A percentile compares a stretch with the other conserved stretches of the same genome.
These are phyloP conservation scores for Monosporozyma solicola DNA, from an alignment of 805 yeast genomes.

Conservation along the genomic window DNA sequence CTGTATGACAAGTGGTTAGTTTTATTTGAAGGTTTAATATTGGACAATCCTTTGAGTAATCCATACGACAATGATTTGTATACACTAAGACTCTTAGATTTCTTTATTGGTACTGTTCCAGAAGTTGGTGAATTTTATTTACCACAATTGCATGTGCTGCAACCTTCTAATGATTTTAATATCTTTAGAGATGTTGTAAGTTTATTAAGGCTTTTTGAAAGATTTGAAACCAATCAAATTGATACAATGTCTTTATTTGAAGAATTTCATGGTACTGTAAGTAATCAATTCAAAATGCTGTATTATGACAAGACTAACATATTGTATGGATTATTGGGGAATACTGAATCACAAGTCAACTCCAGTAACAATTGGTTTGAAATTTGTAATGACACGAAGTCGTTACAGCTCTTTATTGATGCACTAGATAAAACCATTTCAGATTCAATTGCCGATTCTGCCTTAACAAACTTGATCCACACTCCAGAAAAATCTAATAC, in stretches of 20 bases:
- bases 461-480: conserved; percentile 11
- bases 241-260: conserved; percentile 18
- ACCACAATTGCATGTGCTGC: conserved; percentile 16
- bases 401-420: conserved; percentile 18
- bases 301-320: conserved; percentile 22
- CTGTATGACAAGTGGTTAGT: conserved; percentile 21
- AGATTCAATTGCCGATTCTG: not conserved
- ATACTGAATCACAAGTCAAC: not conserved
- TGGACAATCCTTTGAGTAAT: conserved; percentile 22
- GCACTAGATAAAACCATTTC: conserved; percentile 9
- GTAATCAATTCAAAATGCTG: conserved; percentile 19
- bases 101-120: conserved; percentile 26
- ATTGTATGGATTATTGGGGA: conserved; percentile 3
- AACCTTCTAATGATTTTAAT: not conserved
- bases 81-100: conserved; percentile 24
- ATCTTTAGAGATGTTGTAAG: conserved; percentile 12
- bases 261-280: conserved; percentile 16
- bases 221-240: conserved; percentile 18
- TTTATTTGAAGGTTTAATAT: conserved; percentile 18
- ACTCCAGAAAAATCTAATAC: conserved; percentile 18
- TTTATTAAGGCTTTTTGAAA: conserved; percentile 13
- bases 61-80: conserved; percentile 23
- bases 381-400: conserved; percentile 19
- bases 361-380: conserved; percentile 20
- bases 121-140: conserved; percentile 28